These are phyloP conservation scores for Pseudocohnilembus persalinus DNA, from an alignment of 169 alveolate species.

Conservation along the genomic window DNA sequence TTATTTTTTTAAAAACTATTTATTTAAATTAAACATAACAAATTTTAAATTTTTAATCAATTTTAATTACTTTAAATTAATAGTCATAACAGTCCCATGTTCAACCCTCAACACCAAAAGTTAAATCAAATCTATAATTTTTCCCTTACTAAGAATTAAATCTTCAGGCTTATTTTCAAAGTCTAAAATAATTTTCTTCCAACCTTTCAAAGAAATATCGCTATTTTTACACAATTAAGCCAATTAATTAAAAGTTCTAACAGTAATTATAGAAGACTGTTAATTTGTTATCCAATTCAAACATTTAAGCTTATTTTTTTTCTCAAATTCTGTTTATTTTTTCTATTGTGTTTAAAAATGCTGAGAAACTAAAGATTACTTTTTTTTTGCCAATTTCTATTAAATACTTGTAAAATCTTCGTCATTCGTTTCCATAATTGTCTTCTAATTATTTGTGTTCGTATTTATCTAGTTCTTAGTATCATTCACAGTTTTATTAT, in stretches of 20 bases:
- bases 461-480: no score
- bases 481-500: no score
- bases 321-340: background rate
- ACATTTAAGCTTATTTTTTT: background rate
- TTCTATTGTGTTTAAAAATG: background rate
- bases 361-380: background rate
- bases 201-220: background rate
- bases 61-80: no score
- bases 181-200: background rate
- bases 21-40: no score
- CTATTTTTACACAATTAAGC: background rate
- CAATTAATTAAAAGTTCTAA: background rate
- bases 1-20: no score
- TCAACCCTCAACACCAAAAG: background rate
- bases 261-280: background rate
- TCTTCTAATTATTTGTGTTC: no score
- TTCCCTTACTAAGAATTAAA: background rate
- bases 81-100: background rate
- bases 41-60: no score
- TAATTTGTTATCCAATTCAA: background rate
- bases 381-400: background rate
- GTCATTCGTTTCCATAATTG: no score
- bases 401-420: background rate
- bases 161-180: background rate
- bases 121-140: no score